Base-by-base conservation (phyloP, 2,329 filamentous ascomycete genomes). In the Cladosporium sphaerospermum region DNA sequence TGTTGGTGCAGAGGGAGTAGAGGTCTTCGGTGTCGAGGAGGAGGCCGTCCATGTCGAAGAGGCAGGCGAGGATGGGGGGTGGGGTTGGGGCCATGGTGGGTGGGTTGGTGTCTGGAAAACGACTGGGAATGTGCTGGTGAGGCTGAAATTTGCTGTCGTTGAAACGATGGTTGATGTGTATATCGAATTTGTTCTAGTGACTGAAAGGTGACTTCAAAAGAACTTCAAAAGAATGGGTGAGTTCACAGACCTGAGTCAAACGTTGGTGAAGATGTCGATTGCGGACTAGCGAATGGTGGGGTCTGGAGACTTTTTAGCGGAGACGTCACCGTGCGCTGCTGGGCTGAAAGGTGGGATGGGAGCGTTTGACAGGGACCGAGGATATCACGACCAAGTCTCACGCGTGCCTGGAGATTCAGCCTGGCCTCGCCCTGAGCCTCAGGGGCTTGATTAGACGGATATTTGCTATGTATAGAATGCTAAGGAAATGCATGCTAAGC, bases 1-100 rank as follows among this genome's bases (percentile, higher is more conserved):
- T 76, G 73, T 99, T 96, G 56, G 90, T 86, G 71, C 88, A 86
- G 23, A 81, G 68, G 0, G 89, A 93, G 76, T 97, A 97, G 54
- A 83, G 75, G 66, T 97, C 93, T 75, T 97, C 93, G 33, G 88
- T 90, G 72, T 97, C 85, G 67, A 99, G 87, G 16, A 99, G 82
- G 34, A 99, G 85, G 56, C 93, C 93, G 71, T 99, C 93, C 91
- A 97, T 96, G 76, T 99, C 93, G 70, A 99, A 97, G 59, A 99
- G 84, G 71, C 91, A 96, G 61, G 92, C 93, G 62, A 90, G 82
- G 55, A 97, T 79, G 44, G 86, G 45, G 31, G 34, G 50, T 36
- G 52, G 52, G 42, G 36, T 18, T 11, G 49, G 40, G 28, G 52
- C 14, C 44, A 54, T 47, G 23, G 14, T 50, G 34, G 36, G 9